Evolutionary conservation across 495 filamentous ascomycete genomes (phyloP).

Genomic region (Geoglossum glabrum): DNA sequence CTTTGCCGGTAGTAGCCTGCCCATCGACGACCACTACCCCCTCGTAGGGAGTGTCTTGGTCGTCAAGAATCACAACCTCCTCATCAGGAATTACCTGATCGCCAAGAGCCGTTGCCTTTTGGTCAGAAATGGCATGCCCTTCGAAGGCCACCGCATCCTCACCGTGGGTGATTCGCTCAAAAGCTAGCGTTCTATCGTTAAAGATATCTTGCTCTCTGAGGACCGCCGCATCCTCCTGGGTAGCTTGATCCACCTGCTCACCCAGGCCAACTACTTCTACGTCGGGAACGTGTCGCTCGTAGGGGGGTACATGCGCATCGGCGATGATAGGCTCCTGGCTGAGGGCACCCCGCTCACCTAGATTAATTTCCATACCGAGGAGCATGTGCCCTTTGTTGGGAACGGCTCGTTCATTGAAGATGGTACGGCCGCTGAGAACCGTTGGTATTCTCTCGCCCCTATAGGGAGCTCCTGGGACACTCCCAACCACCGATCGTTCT

Average conservation of each 20-base stretch:
- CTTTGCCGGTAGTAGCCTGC: background rate
- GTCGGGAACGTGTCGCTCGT: background rate
- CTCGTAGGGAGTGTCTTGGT: background rate
- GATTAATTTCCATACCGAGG: background rate
- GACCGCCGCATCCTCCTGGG: background rate
- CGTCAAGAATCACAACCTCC: background rate
- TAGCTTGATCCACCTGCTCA: too few relatives aligned
- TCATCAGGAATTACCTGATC: background rate
- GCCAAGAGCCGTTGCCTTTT: background rate
- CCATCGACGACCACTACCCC: background rate
- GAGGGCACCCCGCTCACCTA: background rate
- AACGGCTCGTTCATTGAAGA: background rate
- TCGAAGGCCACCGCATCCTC: background rate
- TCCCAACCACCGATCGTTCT: background rate
- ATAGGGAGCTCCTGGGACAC: background rate
- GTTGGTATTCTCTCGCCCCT: background rate
- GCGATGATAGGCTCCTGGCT: background rate
- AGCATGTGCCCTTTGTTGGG: background rate
- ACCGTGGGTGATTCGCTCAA: background rate
- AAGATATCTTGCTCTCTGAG: background rate
- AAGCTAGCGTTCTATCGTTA: background rate
- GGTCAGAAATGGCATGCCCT: background rate
- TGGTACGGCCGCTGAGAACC: background rate
- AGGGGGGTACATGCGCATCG: background rate
- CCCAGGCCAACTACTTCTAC: background rate